Evolutionary conservation across 305 asterid genomes (phyloP).

Genomic region (Coffea humblotiana): DNA sequence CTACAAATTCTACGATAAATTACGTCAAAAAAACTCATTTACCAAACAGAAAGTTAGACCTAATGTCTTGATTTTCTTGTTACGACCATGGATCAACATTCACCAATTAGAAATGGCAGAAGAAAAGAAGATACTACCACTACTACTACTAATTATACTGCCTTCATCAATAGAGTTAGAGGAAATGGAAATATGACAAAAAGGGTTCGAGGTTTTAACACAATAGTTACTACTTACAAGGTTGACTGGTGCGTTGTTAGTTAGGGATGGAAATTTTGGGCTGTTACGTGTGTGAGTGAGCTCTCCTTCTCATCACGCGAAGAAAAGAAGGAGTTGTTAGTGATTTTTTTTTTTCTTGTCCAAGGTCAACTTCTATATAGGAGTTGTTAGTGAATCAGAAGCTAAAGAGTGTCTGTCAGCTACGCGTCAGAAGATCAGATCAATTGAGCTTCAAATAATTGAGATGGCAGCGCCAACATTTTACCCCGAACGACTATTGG

Average conservation of each 20-base stretch:
- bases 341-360: too few relatives aligned
- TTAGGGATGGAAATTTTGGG: too few relatives aligned
- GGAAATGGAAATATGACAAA: too few relatives aligned
- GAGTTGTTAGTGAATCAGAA: too few relatives aligned
- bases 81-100: background rate
- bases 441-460: background rate
- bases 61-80: background rate
- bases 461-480: constrained; percentile 3
- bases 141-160: background rate
- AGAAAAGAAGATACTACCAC: background rate
- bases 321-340: background rate
- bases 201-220: background rate
- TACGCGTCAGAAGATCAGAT: constrained; percentile 7
- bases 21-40: too few relatives aligned
- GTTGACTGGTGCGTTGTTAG: background rate
- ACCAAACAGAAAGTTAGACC: too few relatives aligned
- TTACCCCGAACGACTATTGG: background rate
- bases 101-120: background rate
- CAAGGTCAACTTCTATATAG: too few relatives aligned
- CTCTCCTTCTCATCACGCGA: background rate
- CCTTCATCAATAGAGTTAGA: too few relatives aligned
- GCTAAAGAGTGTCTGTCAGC: background rate
- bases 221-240: too few relatives aligned
- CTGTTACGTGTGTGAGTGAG: background rate
- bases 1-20: too few relatives aligned